These are phyloP conservation scores for Ophiocordyceps camponoti-saundersi DNA, from an alignment of 2,329 filamentous ascomycete species.

Conservation along the genomic window DNA sequence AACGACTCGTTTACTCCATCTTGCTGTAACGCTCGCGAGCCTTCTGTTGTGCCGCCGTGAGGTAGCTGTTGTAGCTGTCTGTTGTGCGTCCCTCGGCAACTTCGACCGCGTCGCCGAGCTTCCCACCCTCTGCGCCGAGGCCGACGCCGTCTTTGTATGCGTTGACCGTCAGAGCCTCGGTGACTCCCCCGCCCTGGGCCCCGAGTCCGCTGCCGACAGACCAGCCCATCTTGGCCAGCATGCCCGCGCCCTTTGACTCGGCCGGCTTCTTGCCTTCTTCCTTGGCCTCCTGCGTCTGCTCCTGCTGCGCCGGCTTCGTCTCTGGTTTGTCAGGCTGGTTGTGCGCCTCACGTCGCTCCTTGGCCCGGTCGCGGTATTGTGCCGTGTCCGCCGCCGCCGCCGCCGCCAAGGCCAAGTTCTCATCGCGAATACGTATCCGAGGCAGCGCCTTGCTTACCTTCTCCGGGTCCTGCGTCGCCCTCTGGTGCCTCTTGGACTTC, in stretches of 20 bases:
- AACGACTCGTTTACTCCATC: slow-evolving; percentile 16
- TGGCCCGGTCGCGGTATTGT: slow-evolving; percentile 49
- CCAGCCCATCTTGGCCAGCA: slow-evolving; percentile 62
- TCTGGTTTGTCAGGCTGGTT: slow-evolving; percentile 40
- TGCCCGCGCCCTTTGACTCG: slow-evolving; percentile 44
- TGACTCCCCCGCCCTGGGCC: slow-evolving; percentile 42
- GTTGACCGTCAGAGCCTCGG: slow-evolving; percentile 44
- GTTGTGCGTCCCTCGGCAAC: slow-evolving; percentile 45
- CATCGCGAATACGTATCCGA: slow-evolving; percentile 20
- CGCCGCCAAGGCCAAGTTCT: slow-evolving; percentile 6
- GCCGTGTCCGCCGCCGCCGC: slow-evolving; percentile 7
- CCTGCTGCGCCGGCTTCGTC: slow-evolving; percentile 17
- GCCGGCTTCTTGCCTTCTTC: slow-evolving; percentile 6
- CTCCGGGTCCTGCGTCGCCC: slow-evolving; percentile 19
- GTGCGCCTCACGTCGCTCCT: slow-evolving; percentile 45
- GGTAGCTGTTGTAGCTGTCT: slow-evolving; percentile 42
- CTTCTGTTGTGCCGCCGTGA: slow-evolving; percentile 46
- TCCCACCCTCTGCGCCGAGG: slow-evolving; percentile 51
- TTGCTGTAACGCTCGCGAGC: slow-evolving; percentile 49
- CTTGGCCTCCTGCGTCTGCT: slow-evolving; percentile 5
- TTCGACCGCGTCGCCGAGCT: slow-evolving; percentile 48
- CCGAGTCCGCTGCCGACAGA: slow-evolving; percentile 47
- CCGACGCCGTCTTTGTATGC: slow-evolving; percentile 54
- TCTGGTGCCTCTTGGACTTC: slow-evolving; percentile 23
- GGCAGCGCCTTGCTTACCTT: slow-evolving; percentile 31